Percentiles rank a stretch among this genome's conserved stretches.
Evolutionary conservation across 192 early-diverging fungal species (phyloP).

Genomic region (Rhizoclosmatium globosum): DNA sequence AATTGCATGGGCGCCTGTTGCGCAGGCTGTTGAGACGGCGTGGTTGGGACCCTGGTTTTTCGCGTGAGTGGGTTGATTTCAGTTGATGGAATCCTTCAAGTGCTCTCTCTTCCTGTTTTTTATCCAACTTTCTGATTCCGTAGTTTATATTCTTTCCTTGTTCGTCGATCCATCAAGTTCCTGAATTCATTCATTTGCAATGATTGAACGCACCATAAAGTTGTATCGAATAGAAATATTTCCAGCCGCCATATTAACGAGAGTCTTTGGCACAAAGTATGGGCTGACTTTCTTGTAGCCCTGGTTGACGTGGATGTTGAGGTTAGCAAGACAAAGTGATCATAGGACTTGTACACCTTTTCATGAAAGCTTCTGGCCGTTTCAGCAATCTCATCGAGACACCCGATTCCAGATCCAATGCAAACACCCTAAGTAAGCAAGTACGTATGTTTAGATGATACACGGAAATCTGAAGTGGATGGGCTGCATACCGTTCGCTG

Average conservation of each 20-base stretch:
- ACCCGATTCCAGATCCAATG: constrained; percentile 94
- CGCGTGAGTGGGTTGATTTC: not conserved
- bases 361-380: constrained; percentile 62
- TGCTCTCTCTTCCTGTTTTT: not conserved
- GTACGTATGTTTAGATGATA: not conserved
- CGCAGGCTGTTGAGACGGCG: constrained; percentile 91
- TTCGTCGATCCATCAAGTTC: too few species aligned
- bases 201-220: constrained; percentile 57
- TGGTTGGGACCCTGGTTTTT: constrained; percentile 85
- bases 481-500: constrained; percentile 65
- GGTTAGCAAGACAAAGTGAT: not conserved
- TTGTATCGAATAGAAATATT: constrained; percentile 91
- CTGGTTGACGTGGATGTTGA: constrained; percentile 37
- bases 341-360: constrained; percentile 50
- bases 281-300: constrained; percentile 84
- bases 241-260: constrained; percentile 96
- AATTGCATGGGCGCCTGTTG: constrained; percentile 94
- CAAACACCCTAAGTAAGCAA: constrained; percentile 77
- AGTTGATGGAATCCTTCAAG: not conserved
- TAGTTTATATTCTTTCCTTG: too few species aligned
- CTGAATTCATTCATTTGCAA: not conserved
- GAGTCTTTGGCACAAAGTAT: constrained; percentile 88
- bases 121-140: not conserved
- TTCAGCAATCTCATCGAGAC: constrained; percentile 80
- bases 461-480: not conserved